phyloP scores from a whole-genome alignment of 1,284 basidiomycete genomes.

The Blastosporella zonata region DNA sequence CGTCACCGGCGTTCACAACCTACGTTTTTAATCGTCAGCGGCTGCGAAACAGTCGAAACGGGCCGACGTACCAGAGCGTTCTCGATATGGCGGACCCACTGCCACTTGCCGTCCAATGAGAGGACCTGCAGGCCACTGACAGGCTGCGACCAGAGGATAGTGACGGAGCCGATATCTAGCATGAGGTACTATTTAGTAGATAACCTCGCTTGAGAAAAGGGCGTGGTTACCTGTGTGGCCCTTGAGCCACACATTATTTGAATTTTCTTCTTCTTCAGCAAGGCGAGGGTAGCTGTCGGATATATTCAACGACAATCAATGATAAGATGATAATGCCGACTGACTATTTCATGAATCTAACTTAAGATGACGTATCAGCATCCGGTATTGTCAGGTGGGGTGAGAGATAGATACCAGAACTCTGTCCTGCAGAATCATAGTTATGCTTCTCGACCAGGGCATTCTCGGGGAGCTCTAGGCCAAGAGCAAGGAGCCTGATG shows the following conservation, averaged over 20 bases:
- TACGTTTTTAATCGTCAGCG: background rate
- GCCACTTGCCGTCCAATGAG: slow-evolving; percentile 44
- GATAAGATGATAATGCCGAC: slow-evolving; percentile 2
- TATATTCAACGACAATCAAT: too few relatives aligned
- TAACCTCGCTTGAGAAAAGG: background rate
- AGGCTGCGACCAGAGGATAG: slow-evolving; percentile 56
- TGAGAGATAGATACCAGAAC: slow-evolving; percentile 38
- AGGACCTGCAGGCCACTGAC: slow-evolving; percentile 50
- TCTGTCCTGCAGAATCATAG: slow-evolving; percentile 33
- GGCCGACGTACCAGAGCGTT: slow-evolving; percentile 15
- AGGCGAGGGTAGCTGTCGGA: slow-evolving; percentile 24
- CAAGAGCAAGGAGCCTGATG: slow-evolving; percentile 47
- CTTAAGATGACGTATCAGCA: slow-evolving; percentile 20
- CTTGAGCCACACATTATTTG: slow-evolving; percentile 51
- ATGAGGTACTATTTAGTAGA: background rate
- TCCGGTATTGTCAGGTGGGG: background rate
- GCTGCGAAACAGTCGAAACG: background rate
- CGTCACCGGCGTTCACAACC: slow-evolving; percentile 23
- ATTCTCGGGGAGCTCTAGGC: slow-evolving; percentile 58
- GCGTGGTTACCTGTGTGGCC: slow-evolving; percentile 46
- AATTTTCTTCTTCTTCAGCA: slow-evolving; percentile 47
- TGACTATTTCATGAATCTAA: slow-evolving; percentile 48
- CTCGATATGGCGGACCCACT: slow-evolving; percentile 21
- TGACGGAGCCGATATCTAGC: slow-evolving; percentile 49
- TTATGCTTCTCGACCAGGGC: slow-evolving; percentile 50